Evolutionary conservation across 495 filamentous ascomycete genomes (phyloP), one percentile per base, ranked within the genome.

Genomic region (Xylaria castorea): DNA sequence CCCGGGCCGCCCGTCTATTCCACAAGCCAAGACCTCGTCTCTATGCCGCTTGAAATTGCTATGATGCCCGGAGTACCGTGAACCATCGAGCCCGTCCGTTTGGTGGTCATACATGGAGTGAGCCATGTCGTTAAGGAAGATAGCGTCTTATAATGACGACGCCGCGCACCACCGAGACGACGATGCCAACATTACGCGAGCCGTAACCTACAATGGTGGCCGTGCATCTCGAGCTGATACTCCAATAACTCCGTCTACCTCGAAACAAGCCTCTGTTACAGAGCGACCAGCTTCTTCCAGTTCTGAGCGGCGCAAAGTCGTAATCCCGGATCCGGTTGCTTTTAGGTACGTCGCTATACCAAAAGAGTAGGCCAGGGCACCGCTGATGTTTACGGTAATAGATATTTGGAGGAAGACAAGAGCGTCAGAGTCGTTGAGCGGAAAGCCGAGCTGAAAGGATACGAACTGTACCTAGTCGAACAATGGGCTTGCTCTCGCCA

Each of bases 401-500:
- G 92, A 74, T 99, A 97, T 77, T 88, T 99, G 18, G 94, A 97
- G 86, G 92, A 94, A 73, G 96, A 99, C 70, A 85, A 92, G 1
- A 89, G 89, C 0, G 93, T 93, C 3, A 88, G 85, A 5, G 91
- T 97, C 18, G 86, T 97, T 14, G 87, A 93, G 71, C 91, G 92
- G 38, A 88, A 89, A 60, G 82, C 83, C 61, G 82, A 85, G 40
- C 87, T 99, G 27, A 81, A 89, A 61, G 97, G 97, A 71, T 98
- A 98, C 79, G 95, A 98, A 78, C 83, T 95, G 63, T 98, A 98
- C 82, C 81, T 98, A 46, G 94, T 99, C 70, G 96, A 98, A 80
- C 96, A 99, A 88, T 99, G 96, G 97, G 94, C 93, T 14, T 97
- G 94, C 80, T 97, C 95, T 9, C 90, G 96, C 68, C 86, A 89